These are phyloP conservation scores for Rhizopus sp. DNA, from an alignment of 371 early-diverging fungal species.

Conservation along the genomic window DNA sequence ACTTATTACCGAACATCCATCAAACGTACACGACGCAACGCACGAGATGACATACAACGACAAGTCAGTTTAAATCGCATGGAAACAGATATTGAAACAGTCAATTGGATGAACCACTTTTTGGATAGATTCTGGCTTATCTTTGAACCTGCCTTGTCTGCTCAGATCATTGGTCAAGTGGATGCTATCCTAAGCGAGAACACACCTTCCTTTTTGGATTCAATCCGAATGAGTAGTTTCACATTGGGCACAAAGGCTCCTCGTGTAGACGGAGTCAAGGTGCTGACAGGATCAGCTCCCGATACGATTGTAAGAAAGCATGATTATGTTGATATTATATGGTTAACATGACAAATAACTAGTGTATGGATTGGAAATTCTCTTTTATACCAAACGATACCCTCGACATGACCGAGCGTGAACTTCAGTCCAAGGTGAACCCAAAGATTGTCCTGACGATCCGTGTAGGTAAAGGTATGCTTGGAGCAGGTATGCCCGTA, in stretches of 20 bases:
- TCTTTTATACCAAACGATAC: constrained; percentile 81
- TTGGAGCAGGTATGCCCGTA: constrained; percentile 89
- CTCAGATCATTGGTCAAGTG: constrained; percentile 69
- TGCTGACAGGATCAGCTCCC: constrained; percentile 73
- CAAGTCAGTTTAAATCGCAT: constrained; percentile 48
- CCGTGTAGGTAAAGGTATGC: constrained; percentile 84
- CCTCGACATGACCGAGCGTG: constrained; percentile 61
- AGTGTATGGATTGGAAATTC: constrained; percentile 89
- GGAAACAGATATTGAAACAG: constrained; percentile 75
- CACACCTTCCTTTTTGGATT: constrained; percentile 87
- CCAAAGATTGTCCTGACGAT: constrained; percentile 92
- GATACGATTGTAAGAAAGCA: constrained; percentile 67
- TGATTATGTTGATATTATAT: background rate
- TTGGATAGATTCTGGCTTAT: constrained; percentile 88
- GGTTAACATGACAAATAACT: background rate
- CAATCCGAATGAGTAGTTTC: constrained; percentile 86
- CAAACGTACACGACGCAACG: constrained; percentile 62
- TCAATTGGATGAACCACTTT: constrained; percentile 96
- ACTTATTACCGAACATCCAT: constrained; percentile 76
- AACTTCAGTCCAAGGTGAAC: constrained; percentile 68
- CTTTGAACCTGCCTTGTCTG: constrained; percentile 87
- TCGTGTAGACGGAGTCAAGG: constrained; percentile 80
- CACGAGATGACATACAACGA: constrained; percentile 70
- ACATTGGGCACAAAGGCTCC: constrained; percentile 96
- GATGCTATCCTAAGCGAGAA: constrained; percentile 72